These are phyloP conservation scores for Dorcoceras hygrometricum DNA, from an alignment of 257 asterid genomes.

Conservation along the genomic window DNA sequence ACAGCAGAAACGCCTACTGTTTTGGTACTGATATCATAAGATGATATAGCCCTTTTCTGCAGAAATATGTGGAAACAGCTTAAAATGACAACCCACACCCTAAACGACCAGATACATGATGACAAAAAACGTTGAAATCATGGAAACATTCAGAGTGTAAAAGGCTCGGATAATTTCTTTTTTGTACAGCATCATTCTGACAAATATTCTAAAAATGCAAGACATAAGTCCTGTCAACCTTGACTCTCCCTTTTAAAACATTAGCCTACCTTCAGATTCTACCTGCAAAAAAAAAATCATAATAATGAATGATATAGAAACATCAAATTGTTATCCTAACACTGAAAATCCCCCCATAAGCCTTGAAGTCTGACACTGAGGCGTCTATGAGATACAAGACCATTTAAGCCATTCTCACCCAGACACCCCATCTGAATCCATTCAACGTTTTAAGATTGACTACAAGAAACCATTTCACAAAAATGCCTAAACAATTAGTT, in stretches of 20 bases:
- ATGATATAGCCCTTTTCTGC: conserved; percentile 62
- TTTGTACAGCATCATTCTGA: background rate
- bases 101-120: background rate
- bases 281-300: no score
- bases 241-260: background rate
- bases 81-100: background rate
- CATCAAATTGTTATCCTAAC: background rate
- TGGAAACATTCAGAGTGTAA: background rate
- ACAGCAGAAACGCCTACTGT: conserved; percentile 39
- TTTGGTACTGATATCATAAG: conserved; percentile 42
- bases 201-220: background rate
- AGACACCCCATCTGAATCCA: background rate
- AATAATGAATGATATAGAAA: background rate
- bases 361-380: background rate
- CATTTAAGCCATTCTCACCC: conserved; percentile 3
- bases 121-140: background rate
- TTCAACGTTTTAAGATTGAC: background rate
- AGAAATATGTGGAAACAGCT: conserved; percentile 25
- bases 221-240: background rate
- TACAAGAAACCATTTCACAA: conserved; percentile 14
- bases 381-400: background rate
- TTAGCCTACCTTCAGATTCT: background rate
- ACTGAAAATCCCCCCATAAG: background rate
- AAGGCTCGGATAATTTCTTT: background rate
- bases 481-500: conserved; percentile 3